Evolutionary conservation across 129 eudicot species (phyloP).

Genomic region (Flaveria sonorensis): DNA sequence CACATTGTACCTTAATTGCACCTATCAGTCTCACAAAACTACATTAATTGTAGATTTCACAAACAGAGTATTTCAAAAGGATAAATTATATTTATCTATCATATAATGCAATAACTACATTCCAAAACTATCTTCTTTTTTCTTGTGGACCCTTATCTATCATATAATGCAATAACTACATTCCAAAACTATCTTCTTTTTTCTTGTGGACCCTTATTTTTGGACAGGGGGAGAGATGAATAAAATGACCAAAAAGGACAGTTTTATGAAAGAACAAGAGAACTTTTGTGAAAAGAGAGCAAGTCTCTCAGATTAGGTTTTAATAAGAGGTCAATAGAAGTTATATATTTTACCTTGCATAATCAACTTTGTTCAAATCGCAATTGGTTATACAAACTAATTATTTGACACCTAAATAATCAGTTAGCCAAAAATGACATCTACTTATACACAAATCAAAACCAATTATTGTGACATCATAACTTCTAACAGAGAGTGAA

Average conservation of each 20-base stretch:
- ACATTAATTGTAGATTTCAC: no score
- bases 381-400: neutral
- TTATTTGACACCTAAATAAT: slow-evolving; percentile 1
- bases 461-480: neutral
- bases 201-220: neutral
- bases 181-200: neutral
- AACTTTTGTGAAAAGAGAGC: neutral
- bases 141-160: no score
- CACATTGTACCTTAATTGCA: neutral
- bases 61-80: neutral
- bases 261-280: neutral
- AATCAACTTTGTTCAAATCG: neutral
- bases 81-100: neutral
- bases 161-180: neutral
- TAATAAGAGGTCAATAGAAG: neutral
- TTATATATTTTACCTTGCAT: neutral
- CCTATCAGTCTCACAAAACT: no score
- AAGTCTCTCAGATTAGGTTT: neutral
- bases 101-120: neutral
- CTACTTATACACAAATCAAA: neutral
- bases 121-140: neutral
- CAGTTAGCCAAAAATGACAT: slow-evolving; percentile 8
- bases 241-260: neutral
- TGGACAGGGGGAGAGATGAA: neutral
- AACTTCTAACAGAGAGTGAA: neutral